Conservation (phyloP, 306 rosid species). For the Neltuma alba region DNA sequence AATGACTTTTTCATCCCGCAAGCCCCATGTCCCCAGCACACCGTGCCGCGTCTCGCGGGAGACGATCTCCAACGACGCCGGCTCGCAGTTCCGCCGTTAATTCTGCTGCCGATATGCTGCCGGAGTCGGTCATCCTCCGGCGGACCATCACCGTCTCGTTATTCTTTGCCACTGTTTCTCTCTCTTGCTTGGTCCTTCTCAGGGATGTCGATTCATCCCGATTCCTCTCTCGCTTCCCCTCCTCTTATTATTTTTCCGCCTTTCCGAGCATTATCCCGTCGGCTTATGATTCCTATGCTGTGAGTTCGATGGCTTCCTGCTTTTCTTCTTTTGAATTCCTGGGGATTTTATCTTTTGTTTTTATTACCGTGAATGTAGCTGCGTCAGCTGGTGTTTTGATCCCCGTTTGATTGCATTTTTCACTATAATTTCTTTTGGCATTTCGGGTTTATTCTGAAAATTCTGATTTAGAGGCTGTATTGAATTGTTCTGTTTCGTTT, state of each 20-base stretch:
- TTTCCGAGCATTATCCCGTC: conserved; percentile 43
- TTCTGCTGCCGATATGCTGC: conserved; percentile 38
- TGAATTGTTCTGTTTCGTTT: not conserved
- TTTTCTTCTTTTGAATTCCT: not conserved
- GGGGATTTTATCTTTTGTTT: not conserved
- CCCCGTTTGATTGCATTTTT: conserved; percentile 17
- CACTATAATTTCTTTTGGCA: conserved; percentile 22
- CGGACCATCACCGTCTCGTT: conserved; percentile 37
- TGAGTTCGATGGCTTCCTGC: conserved; percentile 42
- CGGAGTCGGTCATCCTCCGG: conserved; percentile 37
- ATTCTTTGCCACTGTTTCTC: conserved; percentile 53
- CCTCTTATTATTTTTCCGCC: conserved; percentile 37
- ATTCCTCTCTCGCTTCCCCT: conserved; percentile 48
- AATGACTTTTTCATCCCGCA: conserved; percentile 15
- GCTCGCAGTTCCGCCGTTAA: conserved; percentile 32
- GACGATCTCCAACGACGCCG: not conserved
- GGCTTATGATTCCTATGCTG: conserved; percentile 38
- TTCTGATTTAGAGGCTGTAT: conserved; percentile 1
- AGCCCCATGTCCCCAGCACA: conserved; percentile 3
- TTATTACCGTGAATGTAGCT: not conserved
- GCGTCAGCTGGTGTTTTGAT: not conserved
- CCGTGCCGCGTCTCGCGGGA: conserved; percentile 2
- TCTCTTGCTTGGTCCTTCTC: conserved; percentile 55
- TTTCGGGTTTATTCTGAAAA: conserved; percentile 8
- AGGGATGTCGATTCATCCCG: conserved; percentile 51